Conservation (phyloP, 2,329 filamentous ascomycete species). For the Xylaria sp. region DNA sequence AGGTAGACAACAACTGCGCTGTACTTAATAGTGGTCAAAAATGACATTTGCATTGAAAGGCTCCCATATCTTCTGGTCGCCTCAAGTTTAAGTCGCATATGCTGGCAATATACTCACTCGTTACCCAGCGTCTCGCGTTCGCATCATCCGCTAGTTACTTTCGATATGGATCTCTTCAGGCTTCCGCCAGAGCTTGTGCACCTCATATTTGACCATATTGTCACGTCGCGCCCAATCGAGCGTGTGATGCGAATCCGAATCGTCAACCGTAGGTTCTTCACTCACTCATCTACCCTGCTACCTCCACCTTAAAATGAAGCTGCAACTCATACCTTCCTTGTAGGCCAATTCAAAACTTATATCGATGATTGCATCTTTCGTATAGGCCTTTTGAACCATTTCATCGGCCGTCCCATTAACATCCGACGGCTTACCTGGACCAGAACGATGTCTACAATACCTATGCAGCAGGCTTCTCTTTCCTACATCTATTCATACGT, state of each 20-base stretch:
- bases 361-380: constrained; percentile 17
- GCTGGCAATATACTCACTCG: no score
- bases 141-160: not conserved
- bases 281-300: not conserved
- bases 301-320: not conserved
- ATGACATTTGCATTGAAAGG: no score
- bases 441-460: no score
- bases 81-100: no score
- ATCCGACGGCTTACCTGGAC: not conserved
- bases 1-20: no score
- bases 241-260: constrained; percentile 32
- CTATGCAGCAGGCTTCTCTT: not conserved
- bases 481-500: constrained; percentile 6
- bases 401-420: not conserved
- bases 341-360: constrained; percentile 17
- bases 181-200: constrained; percentile 27
- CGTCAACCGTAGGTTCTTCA: constrained; percentile 26
- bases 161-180: constrained; percentile 25
- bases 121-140: no score
- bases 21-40: no score
- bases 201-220: constrained; percentile 25
- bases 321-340: not conserved
- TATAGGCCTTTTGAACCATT: not conserved
- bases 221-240: constrained; percentile 9
- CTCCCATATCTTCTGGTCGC: no score